Conservation (phyloP, 352 stramenopile genomes). For the Phytophthora europaea region DNA sequence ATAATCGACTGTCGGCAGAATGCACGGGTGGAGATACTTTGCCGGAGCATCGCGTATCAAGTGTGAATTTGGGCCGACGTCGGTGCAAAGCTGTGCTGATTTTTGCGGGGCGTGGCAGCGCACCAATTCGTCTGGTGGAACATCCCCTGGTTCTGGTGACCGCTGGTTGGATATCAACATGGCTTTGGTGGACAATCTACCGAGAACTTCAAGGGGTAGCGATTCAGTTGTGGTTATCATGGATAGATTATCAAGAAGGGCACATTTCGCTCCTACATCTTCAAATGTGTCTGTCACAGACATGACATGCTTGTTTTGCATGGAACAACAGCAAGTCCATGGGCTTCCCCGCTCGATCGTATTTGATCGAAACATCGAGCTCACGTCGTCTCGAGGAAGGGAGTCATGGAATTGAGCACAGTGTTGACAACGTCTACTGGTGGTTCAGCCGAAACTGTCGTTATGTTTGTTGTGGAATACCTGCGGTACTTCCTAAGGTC, state of each 20-base stretch:
- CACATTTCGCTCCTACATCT: neutral
- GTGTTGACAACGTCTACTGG: neutral
- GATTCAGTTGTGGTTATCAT: conserved; percentile 1
- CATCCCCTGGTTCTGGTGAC: neutral
- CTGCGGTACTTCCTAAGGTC: conserved; percentile 2
- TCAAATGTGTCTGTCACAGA: conserved; percentile 1
- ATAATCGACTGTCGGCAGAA: conserved; percentile 33
- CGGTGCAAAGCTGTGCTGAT: neutral
- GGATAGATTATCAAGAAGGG: neutral
- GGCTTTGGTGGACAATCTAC: conserved; percentile 1
- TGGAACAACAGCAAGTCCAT: conserved; percentile 3
- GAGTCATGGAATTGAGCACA: neutral
- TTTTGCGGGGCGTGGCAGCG: neutral
- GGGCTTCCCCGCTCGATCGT: conserved; percentile 1
- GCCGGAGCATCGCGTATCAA: neutral
- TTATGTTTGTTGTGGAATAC: neutral
- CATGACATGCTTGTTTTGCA: neutral
- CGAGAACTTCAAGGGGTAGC: neutral
- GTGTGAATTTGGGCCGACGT: neutral
- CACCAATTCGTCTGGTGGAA: neutral
- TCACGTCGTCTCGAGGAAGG: neutral
- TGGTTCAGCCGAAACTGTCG: neutral
- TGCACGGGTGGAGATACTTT: conserved; percentile 30
- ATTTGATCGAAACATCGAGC: conserved; percentile 1
- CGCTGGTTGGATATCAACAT: conserved; percentile 5